Evolutionary conservation across 306 rosid species (phyloP).

Genomic region (Amphicarpaea edgeworthii): DNA sequence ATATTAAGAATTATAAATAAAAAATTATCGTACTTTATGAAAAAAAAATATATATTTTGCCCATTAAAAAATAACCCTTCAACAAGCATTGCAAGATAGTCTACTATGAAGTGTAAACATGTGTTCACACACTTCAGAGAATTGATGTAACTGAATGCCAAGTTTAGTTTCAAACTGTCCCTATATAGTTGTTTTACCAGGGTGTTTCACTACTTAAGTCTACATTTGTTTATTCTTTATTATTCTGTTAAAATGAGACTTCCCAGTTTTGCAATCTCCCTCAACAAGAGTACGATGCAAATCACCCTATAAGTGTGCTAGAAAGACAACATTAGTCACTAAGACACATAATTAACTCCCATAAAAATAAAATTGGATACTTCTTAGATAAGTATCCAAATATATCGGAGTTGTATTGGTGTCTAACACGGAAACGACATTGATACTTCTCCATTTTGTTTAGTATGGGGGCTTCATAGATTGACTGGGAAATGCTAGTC

Average conservation of each 20-base stretch:
- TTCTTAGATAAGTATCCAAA: too few species aligned
- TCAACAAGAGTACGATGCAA: neutral
- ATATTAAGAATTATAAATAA: too few species aligned
- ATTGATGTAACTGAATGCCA: neutral
- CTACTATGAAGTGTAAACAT: neutral
- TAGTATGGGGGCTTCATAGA: too few species aligned
- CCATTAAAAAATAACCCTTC: too few species aligned
- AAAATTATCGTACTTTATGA: too few species aligned
- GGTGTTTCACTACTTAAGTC: neutral
- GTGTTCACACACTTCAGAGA: neutral
- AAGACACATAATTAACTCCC: too few species aligned
- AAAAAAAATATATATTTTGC: too few species aligned
- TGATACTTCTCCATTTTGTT: too few species aligned
- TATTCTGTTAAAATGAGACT: neutral
- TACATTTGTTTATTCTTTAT: neutral
- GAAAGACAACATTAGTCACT: too few species aligned
- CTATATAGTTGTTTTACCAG: neutral
- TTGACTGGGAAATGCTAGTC: conserved; percentile 2
- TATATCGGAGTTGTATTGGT: too few species aligned
- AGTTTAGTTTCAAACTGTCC: neutral
- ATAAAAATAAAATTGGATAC: too few species aligned
- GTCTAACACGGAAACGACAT: too few species aligned
- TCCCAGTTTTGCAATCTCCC: conserved; percentile 19
- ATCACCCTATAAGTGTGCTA: neutral
- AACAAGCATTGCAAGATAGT: neutral